phyloP scores from a whole-genome alignment of 371 early-diverging fungal species.

The Actinomucor elegans region DNA sequence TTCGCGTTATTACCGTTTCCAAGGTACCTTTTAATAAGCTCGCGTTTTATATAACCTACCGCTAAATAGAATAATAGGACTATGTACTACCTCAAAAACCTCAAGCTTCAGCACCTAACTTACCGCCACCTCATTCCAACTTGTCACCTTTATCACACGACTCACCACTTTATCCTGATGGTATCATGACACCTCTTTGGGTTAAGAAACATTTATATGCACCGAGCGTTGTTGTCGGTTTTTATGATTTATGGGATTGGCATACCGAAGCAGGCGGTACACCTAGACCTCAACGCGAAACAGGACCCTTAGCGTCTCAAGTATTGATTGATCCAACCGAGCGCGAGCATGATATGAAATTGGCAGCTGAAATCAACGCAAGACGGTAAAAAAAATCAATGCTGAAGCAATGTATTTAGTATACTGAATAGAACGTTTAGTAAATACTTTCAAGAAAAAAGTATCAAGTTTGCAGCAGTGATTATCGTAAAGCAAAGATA shows the following conservation, averaged over 20 bases:
- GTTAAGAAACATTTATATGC: constrained; percentile 61
- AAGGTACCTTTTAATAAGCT: constrained; percentile 24
- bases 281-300: constrained; percentile 36
- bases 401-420: neutral
- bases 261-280: constrained; percentile 18
- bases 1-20: constrained; percentile 38
- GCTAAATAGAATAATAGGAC: constrained; percentile 16
- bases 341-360: constrained; percentile 60
- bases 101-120: constrained; percentile 32
- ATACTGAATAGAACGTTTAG: constrained; percentile 29
- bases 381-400: constrained; percentile 45
- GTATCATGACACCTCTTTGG: constrained; percentile 77
- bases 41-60: neutral
- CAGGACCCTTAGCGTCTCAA: constrained; percentile 60
- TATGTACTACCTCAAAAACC: constrained; percentile 39
- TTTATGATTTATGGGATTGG: constrained; percentile 69
- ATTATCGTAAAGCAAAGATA: constrained; percentile 58
- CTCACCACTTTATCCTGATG: constrained; percentile 83
- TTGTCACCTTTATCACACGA: constrained; percentile 69
- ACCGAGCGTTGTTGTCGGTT: constrained; percentile 70
- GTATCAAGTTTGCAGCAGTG: constrained; percentile 74
- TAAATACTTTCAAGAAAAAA: constrained; percentile 64
- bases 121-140: constrained; percentile 45
- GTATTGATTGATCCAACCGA: constrained; percentile 48
- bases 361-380: constrained; percentile 69